Conservation (phyloP, 108 stramenopile species). For the Bacterosira constricta region DNA sequence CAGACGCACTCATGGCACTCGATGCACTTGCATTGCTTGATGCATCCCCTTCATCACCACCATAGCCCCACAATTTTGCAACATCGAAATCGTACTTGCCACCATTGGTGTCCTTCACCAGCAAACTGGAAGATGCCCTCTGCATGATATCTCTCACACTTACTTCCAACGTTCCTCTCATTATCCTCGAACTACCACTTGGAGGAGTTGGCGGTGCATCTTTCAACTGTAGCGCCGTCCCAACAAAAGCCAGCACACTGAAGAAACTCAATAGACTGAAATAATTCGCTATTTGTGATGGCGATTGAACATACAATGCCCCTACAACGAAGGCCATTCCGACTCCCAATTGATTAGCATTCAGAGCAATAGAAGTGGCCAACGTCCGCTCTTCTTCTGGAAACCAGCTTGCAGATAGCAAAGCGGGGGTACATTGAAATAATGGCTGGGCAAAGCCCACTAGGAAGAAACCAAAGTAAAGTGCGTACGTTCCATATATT, state of each 20-base stretch:
- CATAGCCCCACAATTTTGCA: too few species aligned
- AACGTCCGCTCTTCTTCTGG: constrained; percentile 83
- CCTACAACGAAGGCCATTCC: constrained; percentile 86
- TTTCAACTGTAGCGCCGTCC: constrained; percentile 76
- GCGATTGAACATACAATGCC: constrained; percentile 60
- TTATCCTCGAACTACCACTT: constrained; percentile 67
- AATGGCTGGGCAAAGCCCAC: constrained; percentile 86
- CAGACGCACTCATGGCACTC: constrained; percentile 17
- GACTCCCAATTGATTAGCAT: constrained; percentile 87
- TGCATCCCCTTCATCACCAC: constrained; percentile 3
- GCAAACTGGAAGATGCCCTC: constrained; percentile 40
- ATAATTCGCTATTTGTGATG: constrained; percentile 67
- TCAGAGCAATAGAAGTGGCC: constrained; percentile 86
- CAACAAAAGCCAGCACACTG: constrained; percentile 70
- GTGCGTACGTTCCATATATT: constrained; percentile 59
- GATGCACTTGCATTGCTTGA: not conserved
- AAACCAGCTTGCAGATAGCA: constrained; percentile 87
- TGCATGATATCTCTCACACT: constrained; percentile 39
- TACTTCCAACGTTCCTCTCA: constrained; percentile 47
- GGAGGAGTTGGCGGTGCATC: constrained; percentile 91
- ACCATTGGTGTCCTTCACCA: constrained; percentile 19
- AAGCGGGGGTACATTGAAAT: constrained; percentile 87
- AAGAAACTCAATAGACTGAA: constrained; percentile 74
- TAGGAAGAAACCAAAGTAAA: constrained; percentile 82
- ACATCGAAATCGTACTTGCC: not conserved